Evolutionary conservation across 2,329 filamentous ascomycete genomes (phyloP), one percentile per base, ranked within the genome.

Genomic region (Aureobasidium sp.): DNA sequence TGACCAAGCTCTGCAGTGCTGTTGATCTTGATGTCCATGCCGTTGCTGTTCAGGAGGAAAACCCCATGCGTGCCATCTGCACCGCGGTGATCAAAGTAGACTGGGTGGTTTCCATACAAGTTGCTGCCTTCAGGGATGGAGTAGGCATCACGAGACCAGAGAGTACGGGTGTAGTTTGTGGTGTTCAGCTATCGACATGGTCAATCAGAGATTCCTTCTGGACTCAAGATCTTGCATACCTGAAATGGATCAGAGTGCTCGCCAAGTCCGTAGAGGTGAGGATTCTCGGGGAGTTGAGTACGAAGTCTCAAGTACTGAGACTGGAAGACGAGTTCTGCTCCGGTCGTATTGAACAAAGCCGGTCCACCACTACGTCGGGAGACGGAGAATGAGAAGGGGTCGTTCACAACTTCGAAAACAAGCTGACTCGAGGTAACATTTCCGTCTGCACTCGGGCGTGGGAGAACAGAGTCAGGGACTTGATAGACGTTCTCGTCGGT

Each of bases 191-290:
- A 83, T 81, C 68, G 91, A 85, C 11, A 39, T 62, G 41, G 41
- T 68, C 62, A 42, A 36, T 52, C 42, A 39, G 9, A 6, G 9
- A 14, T 9, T 14, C 67, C 67, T 11, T 67, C 67, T 1, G 70
- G 53, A 5, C 68, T 12, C 2, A 31, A 31, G 0, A n/a, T 7
- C 27, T 36, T 29, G 65, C 68, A 66, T 53, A 70, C 68, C 49
- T 45, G 52, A 17, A 73, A 73, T 1, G 85, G 79, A 67, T 92
- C 89, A 2, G 83, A 86, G 71, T 91, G 87, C 74, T 93, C 89
- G 39, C 90, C 90, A 1, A 93, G 79, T 0, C 90, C 90, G 70
- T 94, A 94, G 6, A 94, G 76, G 68, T 88, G 84, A 0, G 89
- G 87, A 59, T 85, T 78, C 0, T 82, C 73, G 0, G 90, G 89